These are phyloP conservation scores for Neonothopanus nambi DNA, from an alignment of 1,284 basidiomycete species.

Conservation along the genomic window DNA sequence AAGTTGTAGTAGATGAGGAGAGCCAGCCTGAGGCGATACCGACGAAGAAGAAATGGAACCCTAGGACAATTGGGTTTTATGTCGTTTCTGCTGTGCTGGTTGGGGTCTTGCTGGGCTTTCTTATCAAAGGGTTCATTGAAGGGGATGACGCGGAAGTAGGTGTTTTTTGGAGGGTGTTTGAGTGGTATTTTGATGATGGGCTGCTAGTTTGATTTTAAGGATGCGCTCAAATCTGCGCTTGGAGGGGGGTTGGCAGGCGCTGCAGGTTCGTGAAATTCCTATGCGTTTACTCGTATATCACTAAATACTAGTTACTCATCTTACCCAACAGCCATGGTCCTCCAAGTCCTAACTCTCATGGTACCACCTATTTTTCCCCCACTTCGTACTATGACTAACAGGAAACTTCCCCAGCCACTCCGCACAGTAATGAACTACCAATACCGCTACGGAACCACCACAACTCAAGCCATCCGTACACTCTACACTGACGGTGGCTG, in stretches of 20 bases:
- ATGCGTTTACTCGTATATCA: not conserved
- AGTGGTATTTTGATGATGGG: not conserved
- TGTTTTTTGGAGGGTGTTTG: not conserved
- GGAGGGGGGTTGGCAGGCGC: slow-evolving; percentile 88
- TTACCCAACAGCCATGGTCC: slow-evolving; percentile 71
- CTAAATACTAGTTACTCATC: not conserved
- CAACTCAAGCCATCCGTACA: slow-evolving; percentile 62
- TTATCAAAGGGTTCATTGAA: slow-evolving; percentile 71
- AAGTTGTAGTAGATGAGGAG: slow-evolving; percentile 8
- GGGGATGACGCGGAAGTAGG: slow-evolving; percentile 66
- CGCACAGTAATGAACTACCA: slow-evolving; percentile 94
- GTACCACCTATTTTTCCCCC: slow-evolving; percentile 32
- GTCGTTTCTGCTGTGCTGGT: slow-evolving; percentile 34
- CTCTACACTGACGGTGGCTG: slow-evolving; percentile 81
- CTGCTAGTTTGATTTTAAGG: slow-evolving; percentile 70
- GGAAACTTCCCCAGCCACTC: slow-evolving; percentile 54
- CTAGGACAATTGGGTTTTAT: slow-evolving; percentile 27
- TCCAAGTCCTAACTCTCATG: slow-evolving; percentile 88
- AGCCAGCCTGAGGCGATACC: slow-evolving; percentile 13
- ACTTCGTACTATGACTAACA: not conserved
- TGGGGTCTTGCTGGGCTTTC: slow-evolving; percentile 43
- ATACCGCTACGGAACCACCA: slow-evolving; percentile 78
- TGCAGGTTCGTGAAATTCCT: slow-evolving; percentile 48
- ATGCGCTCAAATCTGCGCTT: slow-evolving; percentile 75
- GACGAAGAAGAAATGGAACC: slow-evolving; percentile 14